Base-by-base conservation (phyloP, 768 basidiomycete genomes). In the Auricularia cornea region DNA sequence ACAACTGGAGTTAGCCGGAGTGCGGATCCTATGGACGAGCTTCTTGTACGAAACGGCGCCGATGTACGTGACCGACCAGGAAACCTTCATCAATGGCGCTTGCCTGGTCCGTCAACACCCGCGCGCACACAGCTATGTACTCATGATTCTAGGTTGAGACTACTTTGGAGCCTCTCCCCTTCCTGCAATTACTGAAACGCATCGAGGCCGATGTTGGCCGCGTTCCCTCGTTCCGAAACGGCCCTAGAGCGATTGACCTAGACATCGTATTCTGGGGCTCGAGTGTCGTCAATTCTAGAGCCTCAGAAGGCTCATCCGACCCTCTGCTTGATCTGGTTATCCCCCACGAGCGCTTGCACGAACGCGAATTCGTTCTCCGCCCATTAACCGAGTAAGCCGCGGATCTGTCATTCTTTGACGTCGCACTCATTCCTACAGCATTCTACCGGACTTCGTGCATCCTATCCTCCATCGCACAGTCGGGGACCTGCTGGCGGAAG, bases 41-140 rank as follows among this genome's bases (percentile, higher is more conserved):
- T 91, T 94, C 74, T 71, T 98, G 77, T 98, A 98, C 71, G 90
- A 98, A 74, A 94, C 90, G 23, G 80, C 87, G 12, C 92, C 97
- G 0, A 98, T 99, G 97, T 98, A 99, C 72, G 89, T 96, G 51
- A 84, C 84, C 12, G 88, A 97, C 63, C 97, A 99, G 72, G 89
- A 88, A 14, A 76, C 79, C 38, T 98, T 98, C 75, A 82, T 90
- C 64, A 99, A 98, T 70, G 90, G 91, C 66, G 92, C 91, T n/a
- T 90, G 93, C 65, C 77, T 93, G 74, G 95, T 96, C 65, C 56
- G 56, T 12, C 44, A 11, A 26, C 60, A 63, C 48, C n/a, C 38
- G 31, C 26, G 38, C 57, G 41, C 5, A 41, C 16, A 28, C 8
- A 23, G n/a, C 3, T 60, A 16, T 51, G 6, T 51, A 20, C 31